These are phyloP conservation scores for Beauveria varroae DNA, from an alignment of 2,329 filamentous ascomycete species.

Conservation along the genomic window DNA sequence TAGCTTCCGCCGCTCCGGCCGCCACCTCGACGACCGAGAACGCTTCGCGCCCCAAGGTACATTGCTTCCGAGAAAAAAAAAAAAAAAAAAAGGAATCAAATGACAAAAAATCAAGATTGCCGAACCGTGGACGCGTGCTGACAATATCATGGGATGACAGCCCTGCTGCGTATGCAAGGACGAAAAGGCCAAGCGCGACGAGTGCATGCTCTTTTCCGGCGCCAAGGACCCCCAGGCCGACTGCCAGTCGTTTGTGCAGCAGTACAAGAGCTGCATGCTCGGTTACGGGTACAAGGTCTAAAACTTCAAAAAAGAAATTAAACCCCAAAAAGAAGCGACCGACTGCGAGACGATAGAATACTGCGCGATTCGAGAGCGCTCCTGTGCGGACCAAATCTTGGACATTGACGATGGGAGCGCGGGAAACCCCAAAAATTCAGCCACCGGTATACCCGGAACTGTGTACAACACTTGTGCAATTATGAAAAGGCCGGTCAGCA, in stretches of 20 bases:
- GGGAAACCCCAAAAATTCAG: not conserved
- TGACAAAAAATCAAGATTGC: too few species aligned
- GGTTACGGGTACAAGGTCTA: slow-evolving; percentile 79
- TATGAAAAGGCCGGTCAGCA: not conserved
- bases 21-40: slow-evolving; percentile 3
- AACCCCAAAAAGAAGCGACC: not conserved
- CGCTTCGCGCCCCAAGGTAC: slow-evolving; percentile 14
- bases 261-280: slow-evolving; percentile 88
- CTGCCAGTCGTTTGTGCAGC: slow-evolving; percentile 73
- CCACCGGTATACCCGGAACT: not conserved
- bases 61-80: not conserved
- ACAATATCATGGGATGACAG: slow-evolving; percentile 35
- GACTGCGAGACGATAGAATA: not conserved
- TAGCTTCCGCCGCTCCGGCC: slow-evolving; percentile 11
- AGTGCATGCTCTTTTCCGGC: slow-evolving; percentile 97
- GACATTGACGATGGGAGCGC: not conserved
- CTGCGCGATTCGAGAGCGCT: not conserved
- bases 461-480: slow-evolving; percentile 20
- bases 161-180: slow-evolving; percentile 97
- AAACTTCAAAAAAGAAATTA: slow-evolving; percentile 17
- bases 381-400: not conserved
- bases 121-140: not conserved
- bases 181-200: slow-evolving; percentile 85
- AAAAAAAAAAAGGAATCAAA: too few species aligned
- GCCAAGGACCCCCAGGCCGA: slow-evolving; percentile 74